Conservation (phyloP, 2,329 filamentous ascomycete genomes). For the Setomelanomma holmii region DNA sequence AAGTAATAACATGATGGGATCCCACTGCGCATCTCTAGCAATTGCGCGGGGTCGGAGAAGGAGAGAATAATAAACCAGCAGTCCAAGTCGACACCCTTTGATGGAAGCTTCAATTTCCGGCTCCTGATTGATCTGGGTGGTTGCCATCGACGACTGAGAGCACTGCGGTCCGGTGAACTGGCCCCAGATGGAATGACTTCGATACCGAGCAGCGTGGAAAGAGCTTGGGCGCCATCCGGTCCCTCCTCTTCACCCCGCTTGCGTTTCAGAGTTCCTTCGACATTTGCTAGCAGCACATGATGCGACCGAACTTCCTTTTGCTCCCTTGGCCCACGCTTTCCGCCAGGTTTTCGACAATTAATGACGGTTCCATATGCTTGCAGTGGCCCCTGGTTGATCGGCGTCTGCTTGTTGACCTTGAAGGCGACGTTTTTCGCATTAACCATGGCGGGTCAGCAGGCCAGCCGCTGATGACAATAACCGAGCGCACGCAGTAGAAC, state of each 20-base stretch:
- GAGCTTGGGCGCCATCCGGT: slow-evolving; percentile 6
- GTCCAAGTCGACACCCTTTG: slow-evolving; percentile 40
- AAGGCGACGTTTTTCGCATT: slow-evolving; percentile 48
- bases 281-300: slow-evolving; percentile 37
- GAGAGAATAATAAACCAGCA: slow-evolving; percentile 46
- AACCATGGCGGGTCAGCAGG: slow-evolving; percentile 48
- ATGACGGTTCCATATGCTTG: slow-evolving; percentile 44
- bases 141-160: slow-evolving; percentile 29
- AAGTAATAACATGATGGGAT: slow-evolving; percentile 46
- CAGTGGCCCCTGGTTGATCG: slow-evolving; percentile 31
- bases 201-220: slow-evolving; percentile 4
- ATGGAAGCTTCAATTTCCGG: slow-evolving; percentile 34
- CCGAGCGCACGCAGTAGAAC: slow-evolving; percentile 19
- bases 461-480: slow-evolving; percentile 37
- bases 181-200: slow-evolving; percentile 8
- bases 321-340: slow-evolving; percentile 31
- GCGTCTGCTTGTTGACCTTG: slow-evolving; percentile 48
- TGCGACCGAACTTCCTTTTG: slow-evolving; percentile 39
- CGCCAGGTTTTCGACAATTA: slow-evolving; percentile 42
- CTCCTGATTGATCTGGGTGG: slow-evolving; percentile 36
- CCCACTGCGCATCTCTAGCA: slow-evolving; percentile 44
- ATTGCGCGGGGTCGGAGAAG: slow-evolving; percentile 44
- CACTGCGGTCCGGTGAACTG: too few relatives aligned
- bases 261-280: slow-evolving; percentile 36
- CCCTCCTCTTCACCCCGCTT: slow-evolving; percentile 25